Evolutionary conservation across 2,329 filamentous ascomycete genomes (phyloP).

Genomic region (Sporothrix luriei): DNA sequence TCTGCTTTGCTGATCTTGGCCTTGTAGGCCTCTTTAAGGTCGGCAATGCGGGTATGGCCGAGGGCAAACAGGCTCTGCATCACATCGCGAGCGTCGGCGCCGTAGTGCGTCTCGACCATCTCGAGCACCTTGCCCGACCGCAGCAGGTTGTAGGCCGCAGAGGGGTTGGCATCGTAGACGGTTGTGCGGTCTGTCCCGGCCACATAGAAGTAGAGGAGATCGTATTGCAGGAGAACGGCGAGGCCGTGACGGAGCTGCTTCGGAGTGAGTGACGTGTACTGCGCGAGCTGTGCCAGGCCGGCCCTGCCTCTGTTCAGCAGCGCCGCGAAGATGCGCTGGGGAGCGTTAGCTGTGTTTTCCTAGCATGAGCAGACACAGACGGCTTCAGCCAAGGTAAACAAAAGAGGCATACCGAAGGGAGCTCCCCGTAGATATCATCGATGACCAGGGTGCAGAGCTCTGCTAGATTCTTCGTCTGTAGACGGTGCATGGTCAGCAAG

Average conservation of each 20-base stretch:
- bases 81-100: conserved; percentile 71
- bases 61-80: conserved; percentile 74
- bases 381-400: conserved; percentile 23
- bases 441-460: conserved; percentile 91
- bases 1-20: conserved; percentile 41
- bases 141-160: conserved; percentile 78
- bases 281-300: conserved; percentile 67
- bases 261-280: conserved; percentile 71
- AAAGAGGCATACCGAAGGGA: conserved; percentile 72
- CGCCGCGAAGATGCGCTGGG: conserved; percentile 80
- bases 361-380: background rate
- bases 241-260: conserved; percentile 80
- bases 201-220: conserved; percentile 75
- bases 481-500: conserved; percentile 37
- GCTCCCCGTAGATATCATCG: conserved; percentile 85
- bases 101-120: conserved; percentile 72
- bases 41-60: conserved; percentile 73
- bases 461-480: conserved; percentile 69
- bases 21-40: conserved; percentile 66
- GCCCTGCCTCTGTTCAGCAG: conserved; percentile 80
- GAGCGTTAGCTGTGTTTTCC: background rate
- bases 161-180: conserved; percentile 81
- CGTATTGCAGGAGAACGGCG: conserved; percentile 83
- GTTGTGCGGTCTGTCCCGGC: conserved; percentile 56
- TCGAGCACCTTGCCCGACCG: conserved; percentile 81